A percentile compares a stretch with the other conserved stretches of the same genome.
Conservation (phyloP, 73 alveolate species). For the Paramecium tetraurelia region DNA sequence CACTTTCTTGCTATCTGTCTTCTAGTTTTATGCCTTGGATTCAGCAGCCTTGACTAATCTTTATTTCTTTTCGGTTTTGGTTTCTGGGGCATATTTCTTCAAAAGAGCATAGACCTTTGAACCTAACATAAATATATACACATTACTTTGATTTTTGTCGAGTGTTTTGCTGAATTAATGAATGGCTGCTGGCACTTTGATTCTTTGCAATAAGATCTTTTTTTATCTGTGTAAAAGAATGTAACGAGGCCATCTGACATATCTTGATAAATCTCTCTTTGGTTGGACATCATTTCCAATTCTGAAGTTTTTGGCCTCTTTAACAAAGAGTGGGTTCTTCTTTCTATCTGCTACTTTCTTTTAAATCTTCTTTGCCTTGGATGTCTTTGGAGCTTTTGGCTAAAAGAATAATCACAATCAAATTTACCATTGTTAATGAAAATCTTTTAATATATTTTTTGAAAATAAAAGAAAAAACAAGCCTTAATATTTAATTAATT, state of each 20-base stretch:
- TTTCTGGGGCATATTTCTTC: constrained; percentile 93
- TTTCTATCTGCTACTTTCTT: constrained; percentile 53
- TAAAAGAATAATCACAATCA: neutral
- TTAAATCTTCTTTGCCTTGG: constrained; percentile 57
- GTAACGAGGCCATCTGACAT: constrained; percentile 98
- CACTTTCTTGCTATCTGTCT: constrained; percentile 91
- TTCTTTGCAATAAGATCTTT: constrained; percentile 96
- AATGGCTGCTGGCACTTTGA: constrained; percentile 97
- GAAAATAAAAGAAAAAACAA: neutral
- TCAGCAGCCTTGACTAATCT: constrained; percentile 92
- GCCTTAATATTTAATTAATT: neutral
- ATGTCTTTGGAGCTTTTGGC: constrained; percentile 52
- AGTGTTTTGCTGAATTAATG: constrained; percentile 78
- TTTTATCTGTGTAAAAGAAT: constrained; percentile 96
- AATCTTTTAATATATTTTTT: constrained; percentile 18
- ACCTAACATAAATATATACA: constrained; percentile 53
- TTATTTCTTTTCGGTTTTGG: constrained; percentile 90
- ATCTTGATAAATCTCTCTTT: constrained; percentile 80
- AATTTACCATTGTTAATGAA: constrained; percentile 26
- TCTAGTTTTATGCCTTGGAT: constrained; percentile 79
- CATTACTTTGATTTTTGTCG: constrained; percentile 56
- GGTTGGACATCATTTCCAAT: constrained; percentile 98
- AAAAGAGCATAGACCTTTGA: constrained; percentile 81
- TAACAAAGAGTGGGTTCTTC: constrained; percentile 90
- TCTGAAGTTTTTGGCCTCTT: constrained; percentile 88